Percentiles rank a stretch among this genome's conserved stretches.
Evolutionary conservation across 257 asterid species (phyloP).

Genomic region (Leonotis leonurus): DNA sequence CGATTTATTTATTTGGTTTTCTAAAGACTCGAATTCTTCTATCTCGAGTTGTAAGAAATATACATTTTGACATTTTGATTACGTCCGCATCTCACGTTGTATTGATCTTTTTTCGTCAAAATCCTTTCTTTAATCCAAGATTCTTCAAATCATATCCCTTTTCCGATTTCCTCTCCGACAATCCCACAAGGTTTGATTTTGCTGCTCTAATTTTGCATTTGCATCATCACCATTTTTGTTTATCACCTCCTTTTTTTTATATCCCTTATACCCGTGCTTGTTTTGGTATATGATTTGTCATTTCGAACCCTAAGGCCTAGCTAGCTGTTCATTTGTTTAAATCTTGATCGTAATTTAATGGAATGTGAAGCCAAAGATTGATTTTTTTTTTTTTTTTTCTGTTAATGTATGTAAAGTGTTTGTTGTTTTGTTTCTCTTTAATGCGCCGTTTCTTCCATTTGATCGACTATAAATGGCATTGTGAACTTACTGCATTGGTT

Average conservation of each 20-base stretch:
- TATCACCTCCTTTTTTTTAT: background rate
- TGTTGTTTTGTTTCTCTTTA: background rate
- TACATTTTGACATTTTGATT: too few species aligned
- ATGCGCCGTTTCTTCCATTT: background rate
- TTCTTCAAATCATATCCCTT: constrained; percentile 8
- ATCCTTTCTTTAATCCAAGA: constrained; percentile 9
- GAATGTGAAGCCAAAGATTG: constrained; percentile 2
- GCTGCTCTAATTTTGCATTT: constrained; percentile 2
- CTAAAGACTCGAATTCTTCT: too few species aligned
- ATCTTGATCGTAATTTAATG: background rate
- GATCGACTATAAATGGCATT: background rate
- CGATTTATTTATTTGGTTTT: too few species aligned
- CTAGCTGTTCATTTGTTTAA: background rate
- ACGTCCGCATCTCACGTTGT: background rate
- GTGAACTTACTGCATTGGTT: background rate
- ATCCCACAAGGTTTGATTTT: constrained; percentile 19
- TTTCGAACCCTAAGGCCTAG: constrained; percentile 16
- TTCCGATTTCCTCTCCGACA: constrained; percentile 1
- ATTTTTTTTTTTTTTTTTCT: background rate
- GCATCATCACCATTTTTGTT: background rate
- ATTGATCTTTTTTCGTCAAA: background rate
- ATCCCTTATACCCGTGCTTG: background rate
- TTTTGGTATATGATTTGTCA: background rate
- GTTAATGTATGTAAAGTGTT: too few species aligned
- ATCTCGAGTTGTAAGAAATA: too few species aligned